Percentiles rank a stretch among this genome's conserved stretches.
Evolutionary conservation across 2,329 filamentous ascomycete species (phyloP).

Genomic region (Paraconiothyrium brasiliense): DNA sequence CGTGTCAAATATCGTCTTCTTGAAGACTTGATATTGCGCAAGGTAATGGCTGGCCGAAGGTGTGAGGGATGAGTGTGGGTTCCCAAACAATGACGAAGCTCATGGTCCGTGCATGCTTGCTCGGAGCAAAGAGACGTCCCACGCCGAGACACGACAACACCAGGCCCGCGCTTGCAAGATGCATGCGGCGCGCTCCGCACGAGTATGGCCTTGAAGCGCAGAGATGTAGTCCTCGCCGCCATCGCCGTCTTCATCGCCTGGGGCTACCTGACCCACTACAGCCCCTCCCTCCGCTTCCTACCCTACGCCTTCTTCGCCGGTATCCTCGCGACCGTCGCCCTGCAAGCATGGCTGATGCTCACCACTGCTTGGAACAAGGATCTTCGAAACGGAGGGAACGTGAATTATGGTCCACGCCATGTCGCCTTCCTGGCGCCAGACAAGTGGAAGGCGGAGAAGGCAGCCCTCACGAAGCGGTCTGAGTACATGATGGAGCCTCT

Average conservation of each 20-base stretch:
- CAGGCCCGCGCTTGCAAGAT: conserved; percentile 36
- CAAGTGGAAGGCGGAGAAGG: conserved; percentile 76
- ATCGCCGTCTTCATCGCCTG: conserved; percentile 82
- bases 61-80: neutral
- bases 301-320: conserved; percentile 85
- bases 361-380: conserved; percentile 64
- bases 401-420: conserved; percentile 52
- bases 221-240: conserved; percentile 73
- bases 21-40: too few species aligned
- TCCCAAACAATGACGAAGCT: neutral
- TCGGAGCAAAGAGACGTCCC: conserved; percentile 11
- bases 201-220: conserved; percentile 76
- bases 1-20: too few species aligned
- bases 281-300: conserved; percentile 82
- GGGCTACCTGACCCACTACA: conserved; percentile 84
- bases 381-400: conserved; percentile 51
- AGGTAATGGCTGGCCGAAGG: too few species aligned
- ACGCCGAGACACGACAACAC: conserved; percentile 7
- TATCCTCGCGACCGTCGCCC: conserved; percentile 62
- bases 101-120: conserved; percentile 6
- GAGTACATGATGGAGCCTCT: conserved; percentile 73
- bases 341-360: conserved; percentile 67
- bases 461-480: conserved; percentile 70
- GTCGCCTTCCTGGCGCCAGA: conserved; percentile 69
- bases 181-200: conserved; percentile 49